Base-by-base conservation (phyloP, 1,284 basidiomycete genomes). In the Irpex sp. region DNA sequence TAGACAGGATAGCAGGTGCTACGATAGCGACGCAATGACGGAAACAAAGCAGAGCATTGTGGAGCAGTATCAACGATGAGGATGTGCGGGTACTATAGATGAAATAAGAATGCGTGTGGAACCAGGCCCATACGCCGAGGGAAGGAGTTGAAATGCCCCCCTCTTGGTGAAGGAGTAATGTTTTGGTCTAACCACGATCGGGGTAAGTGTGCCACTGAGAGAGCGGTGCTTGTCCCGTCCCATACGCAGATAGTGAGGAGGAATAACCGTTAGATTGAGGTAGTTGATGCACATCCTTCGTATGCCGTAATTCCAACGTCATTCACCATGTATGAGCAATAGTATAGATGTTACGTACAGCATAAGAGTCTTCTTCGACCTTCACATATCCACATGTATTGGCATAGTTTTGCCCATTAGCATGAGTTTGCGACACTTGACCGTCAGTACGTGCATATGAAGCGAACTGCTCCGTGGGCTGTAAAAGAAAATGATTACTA, bases 351-450 rank as follows among this genome's bases (percentile, higher is more conserved):
- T 21, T n/a, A 75, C 84, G 71, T 72, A 87, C 86, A 65, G 75
- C 74, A 65, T 87, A 87, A 64, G 80, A 76, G 47, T 89, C 87
- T 62, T 91, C 88, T 73, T 91, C 88, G 61, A 89, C 82, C 68
- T 78, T 78, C 62, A 78, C 75, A 44, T 19, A 26, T 36, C 59
- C 61, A 48, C 62, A 62, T 21, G 51, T 58, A 26, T 36, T 17
- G 34, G 48, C 8, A 54, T 61, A 61, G 54, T 51, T 17, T 51
- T 26, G 60, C 13, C 34, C 56, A 47, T 47, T 47, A 5, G 26
- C 60, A 38, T 56, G 38, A 48, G 21, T 40, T 57, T 57, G 55
- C 19, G 55, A 57, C 9, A 51, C 17, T 51, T 51, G 54, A 36
- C 17, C 13, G 65, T 57, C 70, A 61, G 63, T 74, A 26, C 31